Evolutionary conservation across 176 grass and related monocot genomes (phyloP), one percentile per base, ranked within the genome.

Genomic region (Cenchrus purpureus): DNA sequence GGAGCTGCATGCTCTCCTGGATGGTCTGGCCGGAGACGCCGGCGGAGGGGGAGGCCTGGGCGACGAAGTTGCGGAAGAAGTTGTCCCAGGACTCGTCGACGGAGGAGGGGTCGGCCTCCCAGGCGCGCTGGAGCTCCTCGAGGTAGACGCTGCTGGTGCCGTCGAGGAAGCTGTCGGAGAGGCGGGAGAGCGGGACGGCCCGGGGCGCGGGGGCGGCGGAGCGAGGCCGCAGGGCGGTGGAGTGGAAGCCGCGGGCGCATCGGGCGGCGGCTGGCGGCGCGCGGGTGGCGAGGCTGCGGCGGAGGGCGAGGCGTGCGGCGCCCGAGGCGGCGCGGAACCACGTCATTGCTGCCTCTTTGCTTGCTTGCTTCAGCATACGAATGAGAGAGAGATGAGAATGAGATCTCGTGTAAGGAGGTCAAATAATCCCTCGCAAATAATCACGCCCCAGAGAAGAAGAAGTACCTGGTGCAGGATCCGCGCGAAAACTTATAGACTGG

Each of bases 21-120:
- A 91, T 95, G 79, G 93, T 95, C 85, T 95, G 93, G 16, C 94
- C 91, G 53, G 91, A 95, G 87, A 93, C 79, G 16, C 88, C 94
- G 1, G 83, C 76, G 0, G 76, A 49, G 1, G 88, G 59, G 0
- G 86, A 77, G 13, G 93, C 84, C 81, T 93, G 88, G 44, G 68
- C 88, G 28, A 95, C 68, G 74, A 95, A 93, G 79, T 95, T 95
- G 61, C 81, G 89, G 91, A 95, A 95, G 94, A 95, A 95, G 85
- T 93, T 93, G 80, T 95, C 94, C 94, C 88, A 93, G 0, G 91
- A 95, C 85, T 95, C 91, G 58, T 95, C 91, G 34, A 95, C 88
- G 40, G 91, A 93, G 66, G 80, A 46, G 6, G 94, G 94, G 71
- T 95, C 91, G 1, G 88, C 86, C 65, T 95, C 94, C 91, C 88